Evolutionary conservation across 805 yeast genomes (phyloP).

Genomic region (Nadsonia fulvescens): DNA sequence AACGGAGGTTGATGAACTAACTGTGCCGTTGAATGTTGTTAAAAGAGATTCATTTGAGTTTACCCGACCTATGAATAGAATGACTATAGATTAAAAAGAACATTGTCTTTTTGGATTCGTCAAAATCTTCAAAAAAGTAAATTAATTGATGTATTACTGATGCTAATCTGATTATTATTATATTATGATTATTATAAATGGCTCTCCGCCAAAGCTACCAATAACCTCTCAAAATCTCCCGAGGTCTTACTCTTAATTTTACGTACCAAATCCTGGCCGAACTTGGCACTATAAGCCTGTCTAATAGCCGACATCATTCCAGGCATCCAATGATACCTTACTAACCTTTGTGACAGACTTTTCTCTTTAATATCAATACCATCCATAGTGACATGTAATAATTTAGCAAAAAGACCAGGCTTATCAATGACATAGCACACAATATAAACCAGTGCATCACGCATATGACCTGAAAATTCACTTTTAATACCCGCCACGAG

Average conservation of each 20-base stretch:
- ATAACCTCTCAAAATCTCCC: slow-evolving; percentile 10
- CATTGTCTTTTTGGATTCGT: too few relatives aligned
- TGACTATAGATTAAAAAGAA: too few relatives aligned
- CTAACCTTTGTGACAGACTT: slow-evolving; percentile 9
- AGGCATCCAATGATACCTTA: slow-evolving; percentile 11
- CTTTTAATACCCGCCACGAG: slow-evolving; percentile 8
- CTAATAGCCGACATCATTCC: slow-evolving; percentile 7
- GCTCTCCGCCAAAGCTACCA: slow-evolving; percentile 9
- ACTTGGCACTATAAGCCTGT: slow-evolving; percentile 8
- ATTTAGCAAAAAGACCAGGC: slow-evolving; percentile 9
- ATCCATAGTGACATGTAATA: slow-evolving; percentile 11
- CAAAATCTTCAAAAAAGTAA: too few relatives aligned
- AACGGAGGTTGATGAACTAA: too few relatives aligned
- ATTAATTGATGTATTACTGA: too few relatives aligned
- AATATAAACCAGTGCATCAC: slow-evolving; percentile 10
- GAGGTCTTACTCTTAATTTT: slow-evolving; percentile 10
- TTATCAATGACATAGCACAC: slow-evolving; percentile 9
- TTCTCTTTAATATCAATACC: slow-evolving; percentile 12
- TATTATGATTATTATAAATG: background rate
- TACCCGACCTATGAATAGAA: too few relatives aligned
- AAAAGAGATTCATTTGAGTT: slow-evolving; percentile 4
- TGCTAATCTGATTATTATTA: background rate
- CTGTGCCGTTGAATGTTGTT: too few relatives aligned
- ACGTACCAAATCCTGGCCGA: slow-evolving; percentile 7
- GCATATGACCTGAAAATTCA: slow-evolving; percentile 13